Evolutionary conservation across 305 asterid species (phyloP).

Genomic region (Coffea humblotiana): DNA sequence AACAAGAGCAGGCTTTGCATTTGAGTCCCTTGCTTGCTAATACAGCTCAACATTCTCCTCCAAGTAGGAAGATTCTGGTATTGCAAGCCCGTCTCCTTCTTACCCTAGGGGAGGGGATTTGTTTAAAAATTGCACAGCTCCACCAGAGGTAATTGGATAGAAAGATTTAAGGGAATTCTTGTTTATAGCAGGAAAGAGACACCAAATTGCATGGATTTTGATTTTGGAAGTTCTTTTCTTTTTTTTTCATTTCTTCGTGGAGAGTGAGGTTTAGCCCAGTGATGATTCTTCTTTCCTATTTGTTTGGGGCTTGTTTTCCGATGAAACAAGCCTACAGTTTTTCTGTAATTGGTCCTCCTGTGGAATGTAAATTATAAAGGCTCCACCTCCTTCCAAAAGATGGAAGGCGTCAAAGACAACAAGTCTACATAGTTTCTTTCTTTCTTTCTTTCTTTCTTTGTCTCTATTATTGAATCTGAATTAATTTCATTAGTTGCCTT

Average conservation of each 20-base stretch:
- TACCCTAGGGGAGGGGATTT: conserved; percentile 18
- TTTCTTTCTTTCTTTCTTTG: not conserved
- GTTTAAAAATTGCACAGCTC: conserved; percentile 24
- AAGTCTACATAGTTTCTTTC: conserved; percentile 3
- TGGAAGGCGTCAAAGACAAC: conserved; percentile 16
- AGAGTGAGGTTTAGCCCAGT: conserved; percentile 19
- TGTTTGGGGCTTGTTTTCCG: conserved; percentile 23
- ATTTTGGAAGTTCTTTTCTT: conserved; percentile 1
- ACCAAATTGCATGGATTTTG: conserved; percentile 24
- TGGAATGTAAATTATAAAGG: conserved; percentile 35
- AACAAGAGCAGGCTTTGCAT: conserved; percentile 28
- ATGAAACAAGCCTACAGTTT: conserved; percentile 19
- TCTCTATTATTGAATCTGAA: not conserved
- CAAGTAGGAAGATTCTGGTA: conserved; percentile 20
- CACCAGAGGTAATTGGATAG: conserved; percentile 7
- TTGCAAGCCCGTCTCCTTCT: conserved; percentile 21
- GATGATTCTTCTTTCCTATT: conserved; percentile 17
- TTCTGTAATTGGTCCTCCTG: conserved; percentile 16
- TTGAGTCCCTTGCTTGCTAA: conserved; percentile 26
- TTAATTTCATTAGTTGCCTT: not conserved
- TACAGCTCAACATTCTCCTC: conserved; percentile 35
- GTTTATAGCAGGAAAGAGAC: conserved; percentile 22
- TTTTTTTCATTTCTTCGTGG: not conserved
- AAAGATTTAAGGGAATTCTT: conserved; percentile 10
- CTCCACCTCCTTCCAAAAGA: conserved; percentile 28